Base-by-base conservation (phyloP, 495 filamentous ascomycete species). In the Evansstolkia leycettana region DNA sequence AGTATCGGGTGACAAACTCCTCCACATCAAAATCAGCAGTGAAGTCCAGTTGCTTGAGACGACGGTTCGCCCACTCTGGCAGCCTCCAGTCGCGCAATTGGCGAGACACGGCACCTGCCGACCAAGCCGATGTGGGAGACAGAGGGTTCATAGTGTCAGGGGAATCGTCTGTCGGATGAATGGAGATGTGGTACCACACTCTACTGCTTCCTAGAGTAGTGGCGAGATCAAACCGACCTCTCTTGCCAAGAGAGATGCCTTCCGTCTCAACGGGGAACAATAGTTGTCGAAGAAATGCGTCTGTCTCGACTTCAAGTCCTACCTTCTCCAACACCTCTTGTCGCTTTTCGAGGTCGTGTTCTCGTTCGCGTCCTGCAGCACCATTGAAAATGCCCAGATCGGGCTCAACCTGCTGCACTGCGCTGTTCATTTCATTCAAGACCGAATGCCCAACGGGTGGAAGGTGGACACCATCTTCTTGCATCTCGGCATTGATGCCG, bases 401-500 rank as follows among this genome's bases (percentile, higher is more conserved):
- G 8, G 80, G 73, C 38, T 80, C 92, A 32, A 76, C 79, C 33
- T 86, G 81, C 1, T 76, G 55, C 12, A 94, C 73, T 1, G 86
- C 85, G 31, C 72, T 74, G 45, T 79, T 72, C 81, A 93, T 90
- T 51, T 94, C 88, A 36, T 77, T 76, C 7, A 85, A 40, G 19
- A 96, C 78, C 0, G 90, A 92, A 35, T 76, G 77, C 6, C 81
- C 82, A 3, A 75, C 73, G 0, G 76, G 31, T 1, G 64, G 64
- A 12, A 89, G 68, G 18, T 79, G 66, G 16, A 98, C 73, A 11
- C 92, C 92, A 46, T 98, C 90, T 39, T 86, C 76, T 52, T 85
- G 90, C 89, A 98, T 96, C 56, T 98, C 90, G 1, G 78, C 73
- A 43, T 96, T 94, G 57, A 98, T 93, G 32, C 90, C 90, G n/a